These are phyloP conservation scores for Pyronema domesticum DNA, from an alignment of 495 filamentous ascomycete genomes.

Conservation along the genomic window DNA sequence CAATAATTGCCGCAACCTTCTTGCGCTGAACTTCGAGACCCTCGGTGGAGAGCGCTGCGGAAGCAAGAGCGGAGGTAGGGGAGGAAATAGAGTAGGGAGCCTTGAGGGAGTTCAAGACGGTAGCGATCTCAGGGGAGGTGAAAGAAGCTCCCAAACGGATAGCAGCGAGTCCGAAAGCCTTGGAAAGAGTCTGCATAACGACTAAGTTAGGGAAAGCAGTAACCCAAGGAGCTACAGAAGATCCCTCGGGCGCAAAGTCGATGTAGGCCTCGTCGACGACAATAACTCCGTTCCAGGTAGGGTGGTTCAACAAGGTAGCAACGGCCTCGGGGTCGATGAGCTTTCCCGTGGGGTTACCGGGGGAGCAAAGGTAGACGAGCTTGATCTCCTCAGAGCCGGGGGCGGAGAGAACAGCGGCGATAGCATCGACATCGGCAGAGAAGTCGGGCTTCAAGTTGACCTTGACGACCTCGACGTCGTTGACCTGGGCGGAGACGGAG, in stretches of 20 bases:
- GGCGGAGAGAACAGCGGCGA: constrained; percentile 43
- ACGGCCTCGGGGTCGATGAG: constrained; percentile 63
- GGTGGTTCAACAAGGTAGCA: constrained; percentile 56
- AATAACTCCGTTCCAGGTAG: constrained; percentile 87
- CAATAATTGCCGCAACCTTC: constrained; percentile 48
- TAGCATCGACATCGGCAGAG: constrained; percentile 47
- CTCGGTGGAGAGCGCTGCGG: constrained; percentile 41
- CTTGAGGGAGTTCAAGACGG: constrained; percentile 73
- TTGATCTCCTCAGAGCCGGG: constrained; percentile 53
- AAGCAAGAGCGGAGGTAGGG: constrained; percentile 67
- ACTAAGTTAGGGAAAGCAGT: constrained; percentile 88
- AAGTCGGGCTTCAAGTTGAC: constrained; percentile 61
- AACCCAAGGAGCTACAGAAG: constrained; percentile 83
- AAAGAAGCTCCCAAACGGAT: constrained; percentile 62
- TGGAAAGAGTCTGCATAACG: constrained; percentile 93
- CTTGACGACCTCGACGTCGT: constrained; percentile 72
- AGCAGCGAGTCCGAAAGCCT: constrained; percentile 88
- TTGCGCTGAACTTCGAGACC: constrained; percentile 54
- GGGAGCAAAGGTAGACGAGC: constrained; percentile 76
- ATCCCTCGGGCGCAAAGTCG: constrained; percentile 68
- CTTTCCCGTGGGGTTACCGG: constrained; percentile 79
- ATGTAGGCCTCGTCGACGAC: constrained; percentile 93
- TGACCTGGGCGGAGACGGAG: constrained; percentile 76
- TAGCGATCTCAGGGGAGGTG: constrained; percentile 38
- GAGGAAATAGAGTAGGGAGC: constrained; percentile 88